phyloP scores from a whole-genome alignment of 2,329 filamentous ascomycete species.

The Claviceps quebecensis region DNA sequence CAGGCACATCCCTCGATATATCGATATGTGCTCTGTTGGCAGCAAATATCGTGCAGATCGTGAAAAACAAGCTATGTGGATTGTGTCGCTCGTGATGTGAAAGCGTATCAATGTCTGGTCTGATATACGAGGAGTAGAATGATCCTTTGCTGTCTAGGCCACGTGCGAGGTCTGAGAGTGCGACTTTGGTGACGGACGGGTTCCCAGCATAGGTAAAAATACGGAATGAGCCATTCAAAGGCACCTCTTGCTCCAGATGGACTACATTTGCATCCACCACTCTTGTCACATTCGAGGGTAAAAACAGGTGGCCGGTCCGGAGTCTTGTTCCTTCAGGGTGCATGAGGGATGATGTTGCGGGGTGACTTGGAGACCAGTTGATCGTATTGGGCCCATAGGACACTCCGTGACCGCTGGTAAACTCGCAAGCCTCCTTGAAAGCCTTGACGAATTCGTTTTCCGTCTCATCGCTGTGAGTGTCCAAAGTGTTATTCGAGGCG shows the following conservation, averaged over 20 bases:
- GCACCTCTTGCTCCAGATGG: constrained; percentile 79
- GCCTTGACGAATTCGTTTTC: constrained; percentile 73
- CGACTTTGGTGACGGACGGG: constrained; percentile 41
- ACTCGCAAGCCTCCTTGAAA: constrained; percentile 84
- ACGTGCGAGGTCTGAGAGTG: constrained; percentile 55
- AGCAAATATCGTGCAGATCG: constrained; percentile 63
- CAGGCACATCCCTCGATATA: constrained; percentile 56
- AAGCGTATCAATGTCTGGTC: constrained; percentile 46
- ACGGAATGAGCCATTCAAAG: constrained; percentile 76
- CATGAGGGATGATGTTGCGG: constrained; percentile 56
- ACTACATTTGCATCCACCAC: constrained; percentile 83
- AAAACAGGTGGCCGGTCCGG: constrained; percentile 60
- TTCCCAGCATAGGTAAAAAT: constrained; percentile 76
- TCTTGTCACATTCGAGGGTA: constrained; percentile 68
- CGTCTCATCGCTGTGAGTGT: constrained; percentile 14
- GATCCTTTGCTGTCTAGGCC: constrained; percentile 51
- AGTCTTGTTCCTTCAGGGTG: constrained; percentile 52
- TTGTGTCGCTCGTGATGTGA: constrained; percentile 71
- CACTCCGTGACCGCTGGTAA: constrained; percentile 85
- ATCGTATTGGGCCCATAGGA: constrained; percentile 68
- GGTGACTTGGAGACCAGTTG: constrained; percentile 68
- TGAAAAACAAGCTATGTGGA: constrained; percentile 73
- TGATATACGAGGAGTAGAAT: constrained; percentile 56
- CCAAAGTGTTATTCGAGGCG: constrained; percentile 32
- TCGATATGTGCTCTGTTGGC: constrained; percentile 54